phyloP scores from a whole-genome alignment of 2,329 filamentous ascomycete species.

The Fusarium bactridioides region DNA sequence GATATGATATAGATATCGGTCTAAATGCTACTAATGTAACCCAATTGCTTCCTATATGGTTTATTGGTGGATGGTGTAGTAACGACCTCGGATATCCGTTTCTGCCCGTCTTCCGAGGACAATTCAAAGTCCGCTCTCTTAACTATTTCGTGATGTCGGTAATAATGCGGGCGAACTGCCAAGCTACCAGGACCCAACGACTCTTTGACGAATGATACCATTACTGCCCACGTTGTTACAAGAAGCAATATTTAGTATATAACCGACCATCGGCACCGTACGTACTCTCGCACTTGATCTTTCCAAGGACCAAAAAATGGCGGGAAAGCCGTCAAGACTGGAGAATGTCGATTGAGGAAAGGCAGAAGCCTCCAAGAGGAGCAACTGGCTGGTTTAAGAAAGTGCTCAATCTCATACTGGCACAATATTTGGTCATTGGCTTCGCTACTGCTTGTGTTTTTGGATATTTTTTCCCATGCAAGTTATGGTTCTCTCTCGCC shows the following conservation, averaged over 20 bases:
- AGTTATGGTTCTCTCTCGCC: slow-evolving; percentile 27
- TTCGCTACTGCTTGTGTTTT: slow-evolving; percentile 63
- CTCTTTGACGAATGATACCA: slow-evolving; percentile 12
- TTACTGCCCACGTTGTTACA: neutral
- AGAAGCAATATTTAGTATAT: neutral
- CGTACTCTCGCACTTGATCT: neutral
- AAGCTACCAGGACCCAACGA: slow-evolving; percentile 14
- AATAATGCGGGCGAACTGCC: slow-evolving; percentile 33
- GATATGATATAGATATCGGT: neutral
- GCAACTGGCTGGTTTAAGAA: slow-evolving; percentile 26
- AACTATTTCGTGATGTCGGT: slow-evolving; percentile 24
- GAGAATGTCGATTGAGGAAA: slow-evolving; percentile 30
- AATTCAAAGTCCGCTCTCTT: slow-evolving; percentile 25
- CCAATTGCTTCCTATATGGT: neutral
- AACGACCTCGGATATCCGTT: neutral
- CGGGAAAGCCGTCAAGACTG: neutral
- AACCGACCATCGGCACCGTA: neutral
- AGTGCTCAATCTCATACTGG: slow-evolving; percentile 49
- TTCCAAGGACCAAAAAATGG: neutral
- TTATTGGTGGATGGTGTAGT: neutral
- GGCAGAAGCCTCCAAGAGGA: slow-evolving; percentile 4
- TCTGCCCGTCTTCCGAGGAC: slow-evolving; percentile 8
- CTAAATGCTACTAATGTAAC: slow-evolving; percentile 9
- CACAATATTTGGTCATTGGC: slow-evolving; percentile 72
- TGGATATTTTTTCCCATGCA: slow-evolving; percentile 54